These are phyloP conservation scores for Lactarius vividus DNA, from an alignment of 768 basidiomycete genomes.

Conservation along the genomic window DNA sequence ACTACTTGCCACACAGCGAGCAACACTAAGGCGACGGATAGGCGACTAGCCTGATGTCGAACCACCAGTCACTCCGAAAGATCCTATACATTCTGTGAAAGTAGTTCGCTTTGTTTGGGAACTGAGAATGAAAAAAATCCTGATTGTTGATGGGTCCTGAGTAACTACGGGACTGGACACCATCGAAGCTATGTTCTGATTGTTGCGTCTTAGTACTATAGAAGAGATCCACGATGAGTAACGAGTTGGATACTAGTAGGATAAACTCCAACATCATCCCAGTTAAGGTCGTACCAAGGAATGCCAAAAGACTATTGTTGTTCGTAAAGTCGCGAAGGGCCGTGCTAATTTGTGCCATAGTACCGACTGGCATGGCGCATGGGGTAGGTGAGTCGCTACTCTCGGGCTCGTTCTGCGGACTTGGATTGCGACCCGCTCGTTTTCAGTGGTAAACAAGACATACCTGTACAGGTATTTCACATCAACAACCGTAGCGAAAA, in stretches of 20 bases:
- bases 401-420: constrained; percentile 50
- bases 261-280: too few species aligned
- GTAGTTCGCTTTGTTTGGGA: too few species aligned
- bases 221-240: too few species aligned
- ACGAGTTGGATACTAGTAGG: too few species aligned
- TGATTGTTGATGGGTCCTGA: constrained; percentile 45
- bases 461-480: constrained; percentile 57
- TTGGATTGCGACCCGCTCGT: not conserved
- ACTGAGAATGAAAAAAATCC: too few species aligned
- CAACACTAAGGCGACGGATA: not conserved
- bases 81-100: constrained; percentile 39
- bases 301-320: too few species aligned
- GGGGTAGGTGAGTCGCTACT: constrained; percentile 71
- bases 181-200: constrained; percentile 53
- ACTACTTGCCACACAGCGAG: constrained; percentile 40
- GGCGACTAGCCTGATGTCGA: constrained; percentile 41
- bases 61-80: constrained; percentile 75
- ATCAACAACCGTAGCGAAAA: not conserved
- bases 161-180: constrained; percentile 75
- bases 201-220: constrained; percentile 37
- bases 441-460: not conserved
- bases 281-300: too few species aligned
- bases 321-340: too few species aligned
- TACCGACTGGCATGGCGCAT: constrained; percentile 49
- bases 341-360: constrained; percentile 47